These are phyloP conservation scores for Cryptosporidium andersoni DNA, from an alignment of 169 alveolate species.

Conservation along the genomic window DNA sequence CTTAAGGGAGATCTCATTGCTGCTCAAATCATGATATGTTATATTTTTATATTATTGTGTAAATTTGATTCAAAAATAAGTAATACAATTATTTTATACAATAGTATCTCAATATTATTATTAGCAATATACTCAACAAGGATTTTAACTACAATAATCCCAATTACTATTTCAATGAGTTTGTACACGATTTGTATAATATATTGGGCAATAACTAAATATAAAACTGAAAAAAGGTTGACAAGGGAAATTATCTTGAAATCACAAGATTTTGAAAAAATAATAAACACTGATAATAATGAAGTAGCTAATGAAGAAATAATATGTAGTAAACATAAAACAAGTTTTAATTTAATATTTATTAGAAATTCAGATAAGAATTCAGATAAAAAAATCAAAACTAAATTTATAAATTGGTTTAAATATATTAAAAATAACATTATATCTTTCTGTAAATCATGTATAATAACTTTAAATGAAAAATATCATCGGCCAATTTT, in stretches of 20 bases:
- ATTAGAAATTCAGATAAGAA: too few species aligned
- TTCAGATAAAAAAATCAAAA: too few species aligned
- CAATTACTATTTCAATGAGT: background rate
- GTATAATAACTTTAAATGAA: slow-evolving; percentile 21
- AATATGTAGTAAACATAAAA: too few species aligned
- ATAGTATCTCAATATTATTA: slow-evolving; percentile 7
- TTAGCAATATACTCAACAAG: slow-evolving; percentile 40
- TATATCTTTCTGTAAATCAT: background rate
- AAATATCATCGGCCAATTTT: slow-evolving; percentile 49
- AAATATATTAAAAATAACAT: background rate
- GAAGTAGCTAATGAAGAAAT: too few species aligned
- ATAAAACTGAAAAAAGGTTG: too few species aligned
- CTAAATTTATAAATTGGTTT: background rate
- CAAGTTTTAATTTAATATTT: too few species aligned
- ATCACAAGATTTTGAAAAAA: too few species aligned
- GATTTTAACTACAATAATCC: slow-evolving; percentile 47
- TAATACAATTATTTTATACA: slow-evolving; percentile 19
- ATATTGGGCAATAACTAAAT: too few species aligned
- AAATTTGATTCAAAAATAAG: slow-evolving; percentile 27
- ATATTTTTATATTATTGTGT: slow-evolving; percentile 59
- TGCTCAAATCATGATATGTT: slow-evolving; percentile 50
- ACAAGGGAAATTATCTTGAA: too few species aligned
- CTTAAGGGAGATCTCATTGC: slow-evolving; percentile 62
- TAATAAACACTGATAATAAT: too few species aligned
- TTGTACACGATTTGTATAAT: too few species aligned